Evolutionary conservation across 1,284 basidiomycete species (phyloP).

Genomic region (Puccinia polysora): DNA sequence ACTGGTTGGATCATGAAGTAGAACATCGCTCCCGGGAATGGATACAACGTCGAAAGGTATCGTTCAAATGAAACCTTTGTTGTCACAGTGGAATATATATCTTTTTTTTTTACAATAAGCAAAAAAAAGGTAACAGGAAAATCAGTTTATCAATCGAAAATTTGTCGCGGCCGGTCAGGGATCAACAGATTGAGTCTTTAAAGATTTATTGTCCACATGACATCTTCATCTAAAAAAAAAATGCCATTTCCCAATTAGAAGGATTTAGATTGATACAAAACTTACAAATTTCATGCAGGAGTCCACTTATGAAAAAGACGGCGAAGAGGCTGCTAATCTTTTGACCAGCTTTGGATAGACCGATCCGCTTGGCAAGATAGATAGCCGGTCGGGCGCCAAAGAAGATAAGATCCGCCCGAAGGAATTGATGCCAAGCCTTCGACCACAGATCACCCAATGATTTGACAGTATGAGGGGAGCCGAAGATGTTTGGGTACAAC

Average conservation of each 20-base stretch:
- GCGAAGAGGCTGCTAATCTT: constrained; percentile 12
- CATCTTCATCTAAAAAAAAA: too few species aligned
- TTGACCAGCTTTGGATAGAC: constrained; percentile 3
- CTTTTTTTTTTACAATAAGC: neutral
- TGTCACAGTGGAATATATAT: neutral
- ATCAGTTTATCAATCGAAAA: neutral
- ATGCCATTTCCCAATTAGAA: neutral
- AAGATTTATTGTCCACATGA: too few species aligned
- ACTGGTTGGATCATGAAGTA: constrained; percentile 36
- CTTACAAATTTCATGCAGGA: constrained; percentile 36
- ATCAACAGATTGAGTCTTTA: too few species aligned
- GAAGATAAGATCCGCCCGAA: constrained; percentile 16
- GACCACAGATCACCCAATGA: constrained; percentile 59
- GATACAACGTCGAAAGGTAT: neutral
- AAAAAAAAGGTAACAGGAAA: neutral
- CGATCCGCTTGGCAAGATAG: constrained; percentile 2
- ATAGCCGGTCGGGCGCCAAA: constrained; percentile 17
- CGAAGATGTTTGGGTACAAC: constrained; percentile 53
- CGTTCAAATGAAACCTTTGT: neutral
- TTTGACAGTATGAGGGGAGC: constrained; percentile 56
- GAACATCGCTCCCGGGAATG: constrained; percentile 20
- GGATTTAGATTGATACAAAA: neutral
- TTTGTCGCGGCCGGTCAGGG: too few species aligned
- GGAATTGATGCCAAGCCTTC: constrained; percentile 56
- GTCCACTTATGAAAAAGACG: constrained; percentile 23